Evolutionary conservation across 768 basidiomycete genomes (phyloP), one percentile per base, ranked within the genome.

Genomic region (Goffeauzyma gilvescens): DNA sequence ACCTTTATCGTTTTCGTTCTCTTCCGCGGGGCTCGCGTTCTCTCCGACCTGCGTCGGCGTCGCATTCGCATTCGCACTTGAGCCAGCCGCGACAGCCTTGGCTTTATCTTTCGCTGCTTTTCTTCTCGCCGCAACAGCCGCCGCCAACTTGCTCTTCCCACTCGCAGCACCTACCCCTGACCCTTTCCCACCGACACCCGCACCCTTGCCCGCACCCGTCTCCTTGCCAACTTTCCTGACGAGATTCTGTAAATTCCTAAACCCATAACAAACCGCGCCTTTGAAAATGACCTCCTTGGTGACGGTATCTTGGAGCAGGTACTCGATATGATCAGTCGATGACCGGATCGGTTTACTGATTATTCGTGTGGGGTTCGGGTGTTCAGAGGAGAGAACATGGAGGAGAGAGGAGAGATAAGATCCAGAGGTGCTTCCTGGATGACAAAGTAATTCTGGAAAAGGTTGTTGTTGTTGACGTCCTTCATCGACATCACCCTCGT

Each of bases 211-310:
- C 7, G 80, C 73, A 0, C 85, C 84, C 0, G 75, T 73, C 53
- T 86, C 82, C 52, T 74, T 76, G n/a, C 80, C 84, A 8, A 95
- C 78, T 65, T 83, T 85, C 40, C 89, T 71, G 34, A 98, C 90
- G 38, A 98, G 74, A 61, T 95, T 98, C 63, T 96, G 90, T 38
- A 98, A 68, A 63, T 98, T 98, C 40, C 86, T 73, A 67, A 96
- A 96, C 6, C 93, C 93, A 58, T 93, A 98, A 63, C 89, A 93
- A 52, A 81, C 87, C 3, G 87, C 85, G 3, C 87, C 89, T 51
- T 77, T 81, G 70, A 95, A 93, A 21, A 93, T 69, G 15, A 78
- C 67, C 44, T 73, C 71, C 25, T 74, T 75, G 2, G 67, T 67
- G 13, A 62, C 61, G 32, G 59, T 59, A 43, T 70, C 63, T 34